Conservation (phyloP, 2,329 filamentous ascomycete genomes). For the Beauveria caledonica region DNA sequence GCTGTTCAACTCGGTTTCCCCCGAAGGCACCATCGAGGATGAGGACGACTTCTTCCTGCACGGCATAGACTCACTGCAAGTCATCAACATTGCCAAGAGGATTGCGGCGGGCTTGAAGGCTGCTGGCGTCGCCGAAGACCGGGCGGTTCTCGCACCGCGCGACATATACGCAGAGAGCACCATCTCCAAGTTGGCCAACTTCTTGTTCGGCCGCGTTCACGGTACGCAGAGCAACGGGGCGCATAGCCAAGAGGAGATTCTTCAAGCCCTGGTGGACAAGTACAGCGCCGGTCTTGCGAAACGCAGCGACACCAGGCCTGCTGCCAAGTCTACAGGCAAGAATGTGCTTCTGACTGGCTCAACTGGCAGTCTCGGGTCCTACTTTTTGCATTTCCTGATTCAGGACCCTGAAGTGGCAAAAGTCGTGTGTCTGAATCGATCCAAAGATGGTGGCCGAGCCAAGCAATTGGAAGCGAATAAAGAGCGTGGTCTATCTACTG, state of each 20-base stretch:
- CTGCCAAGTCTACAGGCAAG: slow-evolving; percentile 16
- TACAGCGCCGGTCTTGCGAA: slow-evolving; percentile 11
- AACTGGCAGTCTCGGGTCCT: slow-evolving; percentile 80
- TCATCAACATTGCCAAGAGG: slow-evolving; percentile 20
- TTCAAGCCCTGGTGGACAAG: slow-evolving; percentile 18
- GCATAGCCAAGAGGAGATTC: slow-evolving; percentile 11
- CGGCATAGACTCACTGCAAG: slow-evolving; percentile 33
- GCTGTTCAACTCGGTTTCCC: slow-evolving; percentile 15
- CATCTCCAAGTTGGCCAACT: slow-evolving; percentile 18
- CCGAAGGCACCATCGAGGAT: slow-evolving; percentile 13
- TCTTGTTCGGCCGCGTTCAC: slow-evolving; percentile 13
- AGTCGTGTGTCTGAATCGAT: slow-evolving; percentile 22
- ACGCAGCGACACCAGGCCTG: background rate
- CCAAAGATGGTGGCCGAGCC: slow-evolving; percentile 27
- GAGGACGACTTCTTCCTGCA: slow-evolving; percentile 29
- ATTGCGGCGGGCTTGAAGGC: slow-evolving; percentile 16
- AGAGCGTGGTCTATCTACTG: slow-evolving; percentile 29
- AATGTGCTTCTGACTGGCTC: slow-evolving; percentile 79
- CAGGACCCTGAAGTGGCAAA: slow-evolving; percentile 9
- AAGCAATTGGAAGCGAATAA: slow-evolving; percentile 30
- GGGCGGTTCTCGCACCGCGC: slow-evolving; percentile 16
- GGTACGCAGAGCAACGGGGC: background rate
- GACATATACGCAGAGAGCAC: slow-evolving; percentile 24
- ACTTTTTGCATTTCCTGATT: slow-evolving; percentile 42
- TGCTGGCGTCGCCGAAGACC: slow-evolving; percentile 13